Evolutionary conservation across 2,329 filamentous ascomycete species (phyloP), one percentile per base, ranked within the genome.

Genomic region (Cladosporium phlei): DNA sequence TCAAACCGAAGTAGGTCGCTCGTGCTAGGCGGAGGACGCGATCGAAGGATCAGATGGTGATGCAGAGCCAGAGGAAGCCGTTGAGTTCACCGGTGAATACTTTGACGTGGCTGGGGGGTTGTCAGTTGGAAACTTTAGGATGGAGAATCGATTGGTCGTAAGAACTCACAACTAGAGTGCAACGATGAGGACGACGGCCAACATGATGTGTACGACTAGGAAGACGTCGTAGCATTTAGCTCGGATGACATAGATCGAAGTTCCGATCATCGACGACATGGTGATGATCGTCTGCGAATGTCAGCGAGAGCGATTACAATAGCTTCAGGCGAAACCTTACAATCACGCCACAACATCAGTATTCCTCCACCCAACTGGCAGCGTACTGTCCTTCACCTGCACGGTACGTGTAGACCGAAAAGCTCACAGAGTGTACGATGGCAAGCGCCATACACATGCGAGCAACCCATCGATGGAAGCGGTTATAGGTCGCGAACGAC

Each of bases 391-490:
- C 40, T 8, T 19, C 29, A 10, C 30, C 40, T 19, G 30, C 34
- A 24, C 67, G 58, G 1, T 75, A 65, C 19, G 76, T 62, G 1
- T 75, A 50, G 0, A 77, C 73, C 1, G 38, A 30, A 50, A 84
- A 86, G 0, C 75, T 74, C 1, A 82, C 48, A 0, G 80, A 82
- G 55, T 87, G 83, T 0, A 82, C 60, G 1, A 85, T 69, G 1
- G 80, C 82, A 53, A 85, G 74, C 0, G 80, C 47, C 0, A 81
- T 82, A 5, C 80, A 73, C 2, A 84, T 70, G 14, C 82, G 71
- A 0, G 83, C 82, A 3, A 82, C 70, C 71, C 80, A 82, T 0
- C 83, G 77, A 61, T 86, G 83, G 43, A 85, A 85, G 30, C 79
- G 73, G 53, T 79, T 86, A 56, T 80, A 86, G 0, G 79, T 80